Conservation (phyloP, 495 filamentous ascomycete species). For the Staphylotrichum longicolle region DNA sequence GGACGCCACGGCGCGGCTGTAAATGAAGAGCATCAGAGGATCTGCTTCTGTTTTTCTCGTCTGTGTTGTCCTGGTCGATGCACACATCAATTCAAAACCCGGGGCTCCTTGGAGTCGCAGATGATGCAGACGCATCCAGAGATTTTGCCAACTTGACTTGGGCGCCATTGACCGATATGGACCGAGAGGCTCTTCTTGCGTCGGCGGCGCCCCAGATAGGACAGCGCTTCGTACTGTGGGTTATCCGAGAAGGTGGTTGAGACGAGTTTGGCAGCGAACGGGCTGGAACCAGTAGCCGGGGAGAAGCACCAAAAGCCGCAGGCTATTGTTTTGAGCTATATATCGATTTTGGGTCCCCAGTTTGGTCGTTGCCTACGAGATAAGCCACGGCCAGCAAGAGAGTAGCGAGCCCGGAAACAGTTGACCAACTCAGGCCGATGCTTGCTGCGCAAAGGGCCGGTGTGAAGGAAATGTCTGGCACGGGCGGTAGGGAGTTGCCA, state of each 20-base stretch:
- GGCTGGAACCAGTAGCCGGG: not conserved
- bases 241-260: not conserved
- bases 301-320: not conserved
- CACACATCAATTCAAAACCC: not conserved
- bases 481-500: not conserved
- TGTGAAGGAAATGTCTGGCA: not conserved
- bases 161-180: not conserved
- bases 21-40: not conserved
- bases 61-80: not conserved
- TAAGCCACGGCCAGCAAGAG: not conserved
- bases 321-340: not conserved
- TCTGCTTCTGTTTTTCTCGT: not conserved
- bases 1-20: not conserved
- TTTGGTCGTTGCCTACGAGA: not conserved
- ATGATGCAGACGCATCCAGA: not conserved
- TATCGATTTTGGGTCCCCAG: not conserved
- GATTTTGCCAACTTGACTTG: not conserved
- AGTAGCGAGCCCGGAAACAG: not conserved
- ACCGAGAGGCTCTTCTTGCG: not conserved
- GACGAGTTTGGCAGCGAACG: not conserved
- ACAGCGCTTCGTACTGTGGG: not conserved
- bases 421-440: not conserved
- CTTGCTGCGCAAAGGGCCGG: not conserved
- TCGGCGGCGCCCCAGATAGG: not conserved
- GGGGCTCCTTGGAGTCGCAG: not conserved